Base-by-base conservation (phyloP, 139 green algal species). In the Coelastrella sp. region DNA sequence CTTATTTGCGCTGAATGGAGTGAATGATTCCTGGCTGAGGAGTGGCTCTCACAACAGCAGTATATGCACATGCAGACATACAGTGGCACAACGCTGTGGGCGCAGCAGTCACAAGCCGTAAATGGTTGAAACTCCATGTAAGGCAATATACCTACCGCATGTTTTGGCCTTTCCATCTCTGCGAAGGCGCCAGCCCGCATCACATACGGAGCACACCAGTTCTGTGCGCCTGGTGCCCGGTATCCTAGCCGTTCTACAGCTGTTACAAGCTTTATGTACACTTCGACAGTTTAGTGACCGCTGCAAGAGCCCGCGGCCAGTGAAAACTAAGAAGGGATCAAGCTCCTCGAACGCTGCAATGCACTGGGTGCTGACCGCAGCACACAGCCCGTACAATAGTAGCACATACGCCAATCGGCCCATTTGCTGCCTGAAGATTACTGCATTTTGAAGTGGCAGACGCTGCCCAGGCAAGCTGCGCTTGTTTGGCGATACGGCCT, bases 171-270 rank as follows among this genome's bases (percentile, higher is more conserved):
- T 59, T 8, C 76, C 76, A 32, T 82, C 47, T 22, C 32, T 59
- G 8, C 76, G 76, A 8, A 82, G 19, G 19, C 76, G 76, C 76
- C 76, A 82, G 32, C 76, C 76, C 10, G 7, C 59, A 57, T 64
- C 47, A 22, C 76, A 82, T n/a, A 60, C 76, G n/a, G 76, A 82
- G 23, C 76, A 82, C 19, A 82, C 5, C n/a, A n/a, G 20, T 60
- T 60, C n/a, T 22, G 76, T 82, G 6, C 11, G 22, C 11, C n/a
- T 59, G 7, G 76, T 82, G 23, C 76, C 76, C n/a, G 76, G 76
- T 17, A 60, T 7, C 11, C 76, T 59, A 7, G 22, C 19, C 6
- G 19, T 14, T 8, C 76, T 22, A 32, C 76, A 82, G 6, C 11
- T n/a, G 7, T 19, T 82, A 32, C 76, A 82, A 23, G 76, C 76